A percentile compares a stretch with the other conserved stretches of the same genome.
Evolutionary conservation across 768 basidiomycete genomes (phyloP).

Genomic region (Rhodotorula babjevae): DNA sequence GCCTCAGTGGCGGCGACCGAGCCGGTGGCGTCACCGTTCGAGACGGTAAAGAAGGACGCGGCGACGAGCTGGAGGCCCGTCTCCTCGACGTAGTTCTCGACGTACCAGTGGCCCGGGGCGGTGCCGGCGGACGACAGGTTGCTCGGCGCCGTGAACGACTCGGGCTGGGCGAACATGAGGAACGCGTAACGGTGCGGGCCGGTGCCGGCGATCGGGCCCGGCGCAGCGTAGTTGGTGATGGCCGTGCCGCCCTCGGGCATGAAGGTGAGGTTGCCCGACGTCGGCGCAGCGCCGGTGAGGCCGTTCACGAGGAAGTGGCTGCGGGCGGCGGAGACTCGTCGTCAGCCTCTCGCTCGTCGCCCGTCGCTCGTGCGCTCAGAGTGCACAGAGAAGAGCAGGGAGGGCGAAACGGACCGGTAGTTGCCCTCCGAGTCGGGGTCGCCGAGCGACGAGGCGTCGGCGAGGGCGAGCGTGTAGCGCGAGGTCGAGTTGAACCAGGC

Average conservation of each 20-base stretch:
- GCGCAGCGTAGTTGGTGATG: conserved; percentile 29
- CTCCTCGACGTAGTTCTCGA: conserved; percentile 22
- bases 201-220: conserved; percentile 23
- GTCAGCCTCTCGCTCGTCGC: no score
- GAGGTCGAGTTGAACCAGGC: conserved; percentile 15
- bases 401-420: conserved; percentile 16
- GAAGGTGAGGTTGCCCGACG: conserved; percentile 19
- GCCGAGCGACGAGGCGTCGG: conserved; percentile 36
- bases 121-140: conserved; percentile 27
- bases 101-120: conserved; percentile 30
- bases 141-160: conserved; percentile 35
- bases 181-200: conserved; percentile 39
- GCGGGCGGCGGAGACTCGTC: background rate
- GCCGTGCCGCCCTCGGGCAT: conserved; percentile 11
- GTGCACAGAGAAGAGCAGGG: background rate
- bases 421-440: conserved; percentile 33
- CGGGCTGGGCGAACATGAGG: conserved; percentile 38
- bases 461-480: conserved; percentile 31
- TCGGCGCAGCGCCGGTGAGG: conserved; percentile 15
- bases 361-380: no score
- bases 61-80: conserved; percentile 34
- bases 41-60: conserved; percentile 36
- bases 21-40: conserved; percentile 28
- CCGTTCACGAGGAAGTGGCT: conserved; percentile 37
- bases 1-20: conserved; percentile 29